Evolutionary conservation across 352 stramenopile species (phyloP), one percentile per base, ranked within the genome.

Genomic region (Pythium rhizo-oryzae): DNA sequence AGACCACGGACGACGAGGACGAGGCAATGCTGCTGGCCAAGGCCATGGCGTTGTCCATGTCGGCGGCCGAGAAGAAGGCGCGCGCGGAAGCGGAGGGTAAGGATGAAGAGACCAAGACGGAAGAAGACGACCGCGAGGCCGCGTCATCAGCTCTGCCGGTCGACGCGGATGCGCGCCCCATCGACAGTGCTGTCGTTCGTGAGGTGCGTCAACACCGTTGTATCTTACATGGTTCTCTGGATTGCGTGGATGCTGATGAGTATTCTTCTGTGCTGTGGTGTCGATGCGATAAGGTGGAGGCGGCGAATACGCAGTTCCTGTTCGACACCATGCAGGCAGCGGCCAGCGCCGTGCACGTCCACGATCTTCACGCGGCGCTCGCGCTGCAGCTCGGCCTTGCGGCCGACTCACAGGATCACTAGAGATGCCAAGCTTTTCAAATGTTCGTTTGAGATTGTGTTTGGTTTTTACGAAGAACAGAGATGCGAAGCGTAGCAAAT

Each of bases 41-140:
- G 54, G 89, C 89, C 13, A 96, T 96, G 89, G 85, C 87, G 24
- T 58, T 96, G 56, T 96, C 89, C 15, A 96, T 96, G 89, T 92
- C 89, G 30, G 84, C 87, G 23, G 82, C 82, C 13, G 74, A 86
- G 33, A 79, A 79, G 46, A 81, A 85, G 8, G 41, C 62, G 7
- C 56, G 49, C 33, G 69, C 39, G 0, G 76, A 86, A 19, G 67
- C 79, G 44, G 77, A 81, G 59, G 65, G 52, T 19, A 82, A 77
- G 56, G 81, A 83, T 7, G 71, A 81, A 64, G 79, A 85, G 58
- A 69, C 59, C 24, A 84, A 82, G 64, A 18, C 57, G 21, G 75
- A 79, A 18, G 23, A 54, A 16, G 75, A 76, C 35, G 35, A 41
- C 35, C 35, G 35, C 35, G 35, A 46, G 39, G 3, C 39, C 39